Base-by-base conservation (phyloP, 345 rosid species). In the Eucalyptus virginea region DNA sequence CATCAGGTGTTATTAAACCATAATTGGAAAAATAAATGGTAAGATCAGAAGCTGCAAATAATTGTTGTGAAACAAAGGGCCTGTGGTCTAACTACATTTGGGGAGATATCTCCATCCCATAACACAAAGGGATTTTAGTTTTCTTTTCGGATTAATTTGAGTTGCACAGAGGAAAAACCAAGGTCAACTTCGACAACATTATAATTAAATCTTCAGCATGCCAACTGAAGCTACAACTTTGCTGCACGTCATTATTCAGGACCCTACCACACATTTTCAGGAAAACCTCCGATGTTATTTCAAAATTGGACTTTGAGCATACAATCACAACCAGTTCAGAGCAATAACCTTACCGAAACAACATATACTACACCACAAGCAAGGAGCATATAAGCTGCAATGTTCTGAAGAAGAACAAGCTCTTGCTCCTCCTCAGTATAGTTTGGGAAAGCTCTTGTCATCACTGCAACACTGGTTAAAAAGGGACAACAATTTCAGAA, bases 381-480 rank as follows among this genome's bases (percentile, higher is more conserved):
- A 91, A 98, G 97, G 81, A 97, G 99, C 96, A 96, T 87, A 89
- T 98, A 97, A 93, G 99, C 94, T 23, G 98, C 98, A 86, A 98
- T 93, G 56, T 97, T 92, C 92, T 95, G 97, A 47, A 97, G 94
- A 91, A 98, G 96, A 90, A 97, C 28, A 52, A 96, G 96, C 67
- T 91, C 93, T 88, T 91, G 92, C 87, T 87, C 94, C 69, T 90
- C 93, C 81, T 87, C 23, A 51, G 93, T 88, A 90, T 95, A 95
- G 92, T 92, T 91, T 90, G 99, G 97, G 91, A 96, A 97, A 91
- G 99, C 98, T 92, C 97, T 95, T 26, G 99, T 98, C 99, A 98
- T 96, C 86, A 98, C 99, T 54, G 99, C 99, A 91, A 94, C 96
- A 92, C 99, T 98, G 95, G 77, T 92, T 85, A 42, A 90, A 11